Evolutionary conservation across 148 eudicot genomes (phyloP), one percentile per base, ranked within the genome.

Genomic region (Arbutus unedo): DNA sequence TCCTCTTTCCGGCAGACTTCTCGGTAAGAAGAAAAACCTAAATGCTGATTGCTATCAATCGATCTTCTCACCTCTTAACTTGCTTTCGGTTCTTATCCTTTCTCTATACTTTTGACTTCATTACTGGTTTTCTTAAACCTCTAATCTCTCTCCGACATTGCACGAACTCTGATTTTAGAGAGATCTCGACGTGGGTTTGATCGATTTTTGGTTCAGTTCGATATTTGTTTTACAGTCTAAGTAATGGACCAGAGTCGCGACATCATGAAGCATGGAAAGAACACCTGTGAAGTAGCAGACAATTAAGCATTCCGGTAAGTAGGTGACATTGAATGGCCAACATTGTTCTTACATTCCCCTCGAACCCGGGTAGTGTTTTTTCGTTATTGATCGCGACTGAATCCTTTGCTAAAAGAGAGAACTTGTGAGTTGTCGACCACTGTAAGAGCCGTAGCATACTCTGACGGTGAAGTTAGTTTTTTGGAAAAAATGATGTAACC

Each of bases 1-100:
- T 81, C 38, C 60, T 78, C 85, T 79, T 83, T 83, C 73, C 82
- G 85, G 62, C 85, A 43, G 72, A 62, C 71, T 79, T 84, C 74
- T 56, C 74, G 60, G 82, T 59, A 49, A 71, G 64, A 11, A 47
- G 68, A 3, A 64, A 75, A 82, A 82, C 53, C 41, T 25, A 81
- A 70, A 70, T 70, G 25, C 80, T 74, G 66, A 73, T 71, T 71
- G 23, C 21, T 48, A 56, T 16, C 81, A 31, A 78, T 78, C 77
- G 45, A 54, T 83, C 54, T 31, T 49, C 51, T 74, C 15, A 7
- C 10, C 25, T n/a, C 14, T 31, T 21, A 74, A 74, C 50, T 15
- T 6, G n/a, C 5, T 59, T 59, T 53, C 77, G 53, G 64, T 77
- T 77, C 81, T 50, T 83, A 13, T 8, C 6, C 44, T 80, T 11